Conservation (phyloP, 23 red algal species). For the Gracilaria caudata region DNA sequence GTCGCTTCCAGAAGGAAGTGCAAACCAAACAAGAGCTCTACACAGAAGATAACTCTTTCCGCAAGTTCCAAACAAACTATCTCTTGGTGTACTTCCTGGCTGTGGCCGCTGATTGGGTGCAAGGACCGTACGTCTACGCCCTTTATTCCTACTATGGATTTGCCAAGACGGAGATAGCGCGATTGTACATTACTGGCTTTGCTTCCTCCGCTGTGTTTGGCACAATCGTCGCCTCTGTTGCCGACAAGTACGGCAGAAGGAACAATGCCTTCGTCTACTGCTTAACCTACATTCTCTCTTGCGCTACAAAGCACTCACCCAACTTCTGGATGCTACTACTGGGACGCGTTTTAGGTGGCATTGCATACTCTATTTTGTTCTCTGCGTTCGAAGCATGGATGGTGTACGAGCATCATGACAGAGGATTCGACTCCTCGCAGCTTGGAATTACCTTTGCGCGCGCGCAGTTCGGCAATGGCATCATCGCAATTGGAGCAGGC, state of each 20-base stretch:
- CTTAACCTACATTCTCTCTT: slow-evolving; percentile 69
- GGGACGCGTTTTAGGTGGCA: slow-evolving; percentile 78
- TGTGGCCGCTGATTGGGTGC: slow-evolving; percentile 89
- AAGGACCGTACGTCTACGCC: slow-evolving; percentile 94
- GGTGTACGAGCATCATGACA: slow-evolving; percentile 71
- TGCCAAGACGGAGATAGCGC: slow-evolving; percentile 65
- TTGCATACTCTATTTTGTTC: slow-evolving; percentile 87
- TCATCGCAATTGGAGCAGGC: slow-evolving; percentile 84
- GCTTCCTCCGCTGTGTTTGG: slow-evolving; percentile 78
- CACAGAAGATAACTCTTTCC: slow-evolving; percentile 33
- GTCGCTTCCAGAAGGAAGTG: neutral
- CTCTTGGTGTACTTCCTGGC: slow-evolving; percentile 80
- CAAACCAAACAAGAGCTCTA: neutral
- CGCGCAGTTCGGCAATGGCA: slow-evolving; percentile 87
- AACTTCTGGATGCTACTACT: slow-evolving; percentile 71
- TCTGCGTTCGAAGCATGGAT: slow-evolving; percentile 91
- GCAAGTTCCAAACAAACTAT: slow-evolving; percentile 66
- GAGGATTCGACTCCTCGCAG: slow-evolving; percentile 49
- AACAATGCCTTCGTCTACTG: slow-evolving; percentile 70
- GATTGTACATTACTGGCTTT: slow-evolving; percentile 88
- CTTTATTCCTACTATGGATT: slow-evolving; percentile 90
- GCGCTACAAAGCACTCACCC: slow-evolving; percentile 76
- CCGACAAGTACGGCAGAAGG: slow-evolving; percentile 78
- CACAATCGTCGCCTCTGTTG: slow-evolving; percentile 80
- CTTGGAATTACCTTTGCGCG: slow-evolving; percentile 70